Percentiles rank a stretch among this genome's conserved stretches.
Conservation (phyloP, 1,284 basidiomycete genomes). For the Sanguinoderma infundibulare region DNA sequence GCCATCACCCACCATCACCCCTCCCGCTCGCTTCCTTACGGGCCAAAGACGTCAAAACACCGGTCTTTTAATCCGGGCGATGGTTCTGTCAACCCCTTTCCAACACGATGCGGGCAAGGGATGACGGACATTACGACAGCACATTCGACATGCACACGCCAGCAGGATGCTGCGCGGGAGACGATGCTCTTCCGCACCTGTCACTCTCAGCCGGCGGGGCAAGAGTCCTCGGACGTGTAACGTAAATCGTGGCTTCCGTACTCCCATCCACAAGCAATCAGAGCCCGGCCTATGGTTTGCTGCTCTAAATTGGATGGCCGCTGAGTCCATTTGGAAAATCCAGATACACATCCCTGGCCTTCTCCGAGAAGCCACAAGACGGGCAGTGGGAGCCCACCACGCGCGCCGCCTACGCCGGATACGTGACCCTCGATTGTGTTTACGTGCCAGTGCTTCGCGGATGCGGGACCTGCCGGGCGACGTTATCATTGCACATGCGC, state of each 20-base stretch:
- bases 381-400: neutral
- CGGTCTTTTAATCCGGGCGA: constrained; percentile 16
- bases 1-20: constrained; percentile 5
- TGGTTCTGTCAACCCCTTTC: constrained; percentile 12
- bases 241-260: constrained; percentile 23
- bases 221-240: constrained; percentile 16
- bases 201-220: constrained; percentile 12
- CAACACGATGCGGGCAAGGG: constrained; percentile 18
- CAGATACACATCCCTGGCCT: neutral
- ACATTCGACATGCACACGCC: constrained; percentile 14
- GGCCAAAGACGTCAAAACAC: constrained; percentile 16
- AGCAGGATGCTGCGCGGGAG: constrained; percentile 13
- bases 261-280: constrained; percentile 7
- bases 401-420: constrained; percentile 5
- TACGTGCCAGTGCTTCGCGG: constrained; percentile 5
- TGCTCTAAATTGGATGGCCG: constrained; percentile 2
- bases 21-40: neutral
- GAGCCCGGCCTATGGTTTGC: constrained; percentile 8
- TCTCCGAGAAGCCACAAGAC: neutral
- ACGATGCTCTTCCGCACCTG: constrained; percentile 12
- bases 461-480: constrained; percentile 10
- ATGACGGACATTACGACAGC: constrained; percentile 23
- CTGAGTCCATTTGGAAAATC: constrained; percentile 1
- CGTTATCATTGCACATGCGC: constrained; percentile 2
- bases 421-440: constrained; percentile 11